These are phyloP conservation scores for Inonotus hispidus DNA, from an alignment of 1,284 basidiomycete species.

Conservation along the genomic window DNA sequence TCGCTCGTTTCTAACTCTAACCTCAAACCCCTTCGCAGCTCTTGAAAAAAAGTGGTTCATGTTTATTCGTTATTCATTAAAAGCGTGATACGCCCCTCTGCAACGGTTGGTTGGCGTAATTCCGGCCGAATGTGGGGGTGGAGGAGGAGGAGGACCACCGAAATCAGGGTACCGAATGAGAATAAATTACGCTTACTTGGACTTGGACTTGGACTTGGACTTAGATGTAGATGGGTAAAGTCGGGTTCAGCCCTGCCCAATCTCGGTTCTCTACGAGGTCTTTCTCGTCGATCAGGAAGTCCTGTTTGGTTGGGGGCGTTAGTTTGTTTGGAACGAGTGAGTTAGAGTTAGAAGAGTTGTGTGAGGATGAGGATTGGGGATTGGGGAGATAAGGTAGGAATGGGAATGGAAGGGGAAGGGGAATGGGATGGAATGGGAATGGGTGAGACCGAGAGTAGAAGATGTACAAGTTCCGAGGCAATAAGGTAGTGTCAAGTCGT, in stretches of 20 bases:
- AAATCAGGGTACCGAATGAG: no score
- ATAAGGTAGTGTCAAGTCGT: no score
- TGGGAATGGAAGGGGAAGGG: background rate
- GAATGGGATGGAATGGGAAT: background rate
- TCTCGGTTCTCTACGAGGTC: slow-evolving; percentile 65
- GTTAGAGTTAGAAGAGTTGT: background rate
- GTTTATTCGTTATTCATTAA: no score
- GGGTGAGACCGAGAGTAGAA: background rate
- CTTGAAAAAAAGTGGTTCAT: no score
- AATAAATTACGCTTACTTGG: no score
- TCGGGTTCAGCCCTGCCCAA: slow-evolving; percentile 72
- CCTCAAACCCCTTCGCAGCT: no score
- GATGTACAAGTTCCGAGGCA: no score
- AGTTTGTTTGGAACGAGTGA: background rate
- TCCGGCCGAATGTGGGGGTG: no score
- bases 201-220: background rate
- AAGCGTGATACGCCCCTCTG: no score
- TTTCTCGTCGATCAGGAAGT: slow-evolving; percentile 78
- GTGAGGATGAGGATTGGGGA: background rate
- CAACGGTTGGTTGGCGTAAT: no score
- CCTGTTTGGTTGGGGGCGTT: slow-evolving; percentile 38
- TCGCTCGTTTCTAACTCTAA: no score
- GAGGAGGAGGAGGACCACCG: no score
- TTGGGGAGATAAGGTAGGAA: background rate
- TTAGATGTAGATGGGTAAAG: slow-evolving; percentile 70